A percentile compares a stretch with the other conserved stretches of the same genome.
Conservation (phyloP, 306 rosid genomes). For the Rosa lucieae region DNA sequence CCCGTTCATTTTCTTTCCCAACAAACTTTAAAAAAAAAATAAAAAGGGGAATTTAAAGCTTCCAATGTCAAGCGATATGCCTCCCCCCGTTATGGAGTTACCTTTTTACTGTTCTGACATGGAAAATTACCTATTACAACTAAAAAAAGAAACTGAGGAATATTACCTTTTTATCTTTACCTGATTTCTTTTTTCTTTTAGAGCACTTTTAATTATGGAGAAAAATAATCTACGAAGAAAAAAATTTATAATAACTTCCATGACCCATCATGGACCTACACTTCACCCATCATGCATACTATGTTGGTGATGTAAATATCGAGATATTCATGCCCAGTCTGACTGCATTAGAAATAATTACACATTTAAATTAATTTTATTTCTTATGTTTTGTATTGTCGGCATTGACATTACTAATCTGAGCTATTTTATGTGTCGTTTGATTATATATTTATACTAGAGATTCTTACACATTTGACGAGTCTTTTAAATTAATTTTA, state of each 20-base stretch:
- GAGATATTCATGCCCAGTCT: too few relatives aligned
- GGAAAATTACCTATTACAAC: neutral
- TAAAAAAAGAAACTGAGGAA: neutral
- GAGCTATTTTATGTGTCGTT: too few relatives aligned
- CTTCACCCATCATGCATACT: neutral
- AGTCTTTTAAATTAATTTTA: too few relatives aligned
- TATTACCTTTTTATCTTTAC: neutral
- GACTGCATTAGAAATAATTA: too few relatives aligned
- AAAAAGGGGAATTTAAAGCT: neutral
- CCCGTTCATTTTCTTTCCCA: constrained; percentile 11
- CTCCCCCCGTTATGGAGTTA: neutral
- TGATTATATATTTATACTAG: too few relatives aligned
- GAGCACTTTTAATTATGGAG: neutral
- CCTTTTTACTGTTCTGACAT: neutral
- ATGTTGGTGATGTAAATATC: neutral
- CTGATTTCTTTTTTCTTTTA: too few relatives aligned
- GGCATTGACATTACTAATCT: too few relatives aligned
- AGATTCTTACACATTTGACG: too few relatives aligned
- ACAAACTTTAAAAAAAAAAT: neutral
- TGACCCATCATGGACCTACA: neutral
- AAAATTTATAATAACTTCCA: neutral
- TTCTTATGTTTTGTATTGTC: too few relatives aligned
- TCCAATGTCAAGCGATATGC: neutral
- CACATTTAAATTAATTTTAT: too few relatives aligned
- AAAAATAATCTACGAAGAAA: too few relatives aligned